Base-by-base conservation (phyloP, 495 filamentous ascomycete genomes). In the Daldinia bambusicola region DNA sequence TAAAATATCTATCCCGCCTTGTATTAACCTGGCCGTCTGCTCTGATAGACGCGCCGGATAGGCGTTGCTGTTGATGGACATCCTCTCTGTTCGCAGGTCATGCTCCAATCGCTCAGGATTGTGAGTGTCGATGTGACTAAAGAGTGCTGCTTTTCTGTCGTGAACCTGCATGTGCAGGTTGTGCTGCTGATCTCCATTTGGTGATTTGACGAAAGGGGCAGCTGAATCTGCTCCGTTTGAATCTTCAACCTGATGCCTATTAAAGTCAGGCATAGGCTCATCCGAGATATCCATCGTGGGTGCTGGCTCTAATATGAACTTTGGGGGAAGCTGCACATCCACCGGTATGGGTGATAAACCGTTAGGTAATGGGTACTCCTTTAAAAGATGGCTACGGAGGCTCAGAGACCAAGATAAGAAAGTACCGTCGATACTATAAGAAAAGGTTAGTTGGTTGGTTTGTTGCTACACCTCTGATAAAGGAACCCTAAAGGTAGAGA, bases 331-430 rank as follows among this genome's bases (percentile, higher is more conserved):
- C 58, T 91, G 87, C 2, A 87, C 89, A 67, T 95, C 86, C 22
- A 90, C 87, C 34, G 92, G 88, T 66, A 99, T 92, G 7, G 92
- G 91, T 43, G 82, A 75, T 36, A 91, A 40, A 0, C 86, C 89
- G 13, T 83, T 74, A 1, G 90, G 89, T 0, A 97, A 83, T 2
- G 95, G 94, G 73, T 88, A 92, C 30, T 80, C 76, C 34, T 86
- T 81, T 36, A 97, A 79, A 43, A 98, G 76, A 41, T 86, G 80
- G 31, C 84, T 84, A 55, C 86, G 85, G 20, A 98, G 82, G 50
- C 86, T 87, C 2, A 85, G 78, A 13, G 87, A 85, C 94, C 95
- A 98, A 6, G 91, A 87, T 45, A 94, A 78, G 69, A 95, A 96
- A 16, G 87, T 87, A 32, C 92, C 93, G 76, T 98, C 94, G 40